Evolutionary conservation across 208 protist species (phyloP).

Genomic region (Leishmania tarentolae): DNA sequence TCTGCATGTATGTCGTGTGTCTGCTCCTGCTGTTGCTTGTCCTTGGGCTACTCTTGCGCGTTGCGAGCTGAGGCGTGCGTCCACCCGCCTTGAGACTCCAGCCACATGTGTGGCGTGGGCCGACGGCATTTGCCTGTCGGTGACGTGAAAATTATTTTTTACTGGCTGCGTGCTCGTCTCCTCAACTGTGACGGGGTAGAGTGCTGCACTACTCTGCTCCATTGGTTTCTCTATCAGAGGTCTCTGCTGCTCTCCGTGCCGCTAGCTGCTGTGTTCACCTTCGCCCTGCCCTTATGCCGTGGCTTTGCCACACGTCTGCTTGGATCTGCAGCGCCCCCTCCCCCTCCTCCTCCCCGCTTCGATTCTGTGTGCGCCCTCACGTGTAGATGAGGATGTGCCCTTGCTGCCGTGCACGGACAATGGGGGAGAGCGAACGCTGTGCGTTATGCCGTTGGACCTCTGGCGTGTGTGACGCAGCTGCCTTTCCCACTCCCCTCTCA

Average conservation of each 20-base stretch:
- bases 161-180: not conserved
- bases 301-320: not conserved
- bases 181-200: too few species aligned
- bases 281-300: not conserved
- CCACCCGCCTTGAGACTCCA: not conserved
- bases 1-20: slow-evolving; percentile 57
- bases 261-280: not conserved
- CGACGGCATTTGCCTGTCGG: not conserved
- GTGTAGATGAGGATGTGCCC: not conserved
- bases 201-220: too few species aligned
- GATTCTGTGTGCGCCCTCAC: not conserved
- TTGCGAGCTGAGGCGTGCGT: slow-evolving; percentile 13
- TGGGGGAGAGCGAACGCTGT: not conserved
- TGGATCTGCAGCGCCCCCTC: not conserved
- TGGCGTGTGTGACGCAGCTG: not conserved
- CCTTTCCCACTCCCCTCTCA: not conserved
- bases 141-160: not conserved
- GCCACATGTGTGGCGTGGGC: not conserved
- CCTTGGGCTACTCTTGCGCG: slow-evolving; percentile 34
- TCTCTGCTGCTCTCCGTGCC: not conserved
- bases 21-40: slow-evolving; percentile 44
- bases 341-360: not conserved
- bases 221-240: not conserved
- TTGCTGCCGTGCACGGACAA: not conserved
- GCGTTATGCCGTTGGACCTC: not conserved